Conservation (phyloP, 331 rosid genomes). For the Pyrus hybrid region DNA sequence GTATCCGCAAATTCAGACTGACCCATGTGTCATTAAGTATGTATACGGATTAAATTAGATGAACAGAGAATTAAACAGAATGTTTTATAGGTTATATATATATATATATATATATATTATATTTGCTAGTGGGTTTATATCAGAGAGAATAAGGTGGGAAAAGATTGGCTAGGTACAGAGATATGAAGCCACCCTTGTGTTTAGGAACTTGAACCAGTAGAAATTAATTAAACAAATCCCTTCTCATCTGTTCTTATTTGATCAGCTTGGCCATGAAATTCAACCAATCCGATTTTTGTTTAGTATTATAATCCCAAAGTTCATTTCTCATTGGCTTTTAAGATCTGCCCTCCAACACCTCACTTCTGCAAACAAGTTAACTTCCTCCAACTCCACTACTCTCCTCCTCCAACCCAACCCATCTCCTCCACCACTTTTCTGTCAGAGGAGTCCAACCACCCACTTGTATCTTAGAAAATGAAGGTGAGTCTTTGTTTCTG, state of each 20-base stretch:
- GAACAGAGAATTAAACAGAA: conserved; percentile 22
- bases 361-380: neutral
- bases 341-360: conserved; percentile 42
- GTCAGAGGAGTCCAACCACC: neutral
- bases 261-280: conserved; percentile 56
- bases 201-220: conserved; percentile 49
- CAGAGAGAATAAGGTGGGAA: conserved; percentile 9
- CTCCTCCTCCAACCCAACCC: conserved; percentile 9
- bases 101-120: no score
- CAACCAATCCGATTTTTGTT: conserved; percentile 24
- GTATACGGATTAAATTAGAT: neutral
- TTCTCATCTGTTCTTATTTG: neutral
- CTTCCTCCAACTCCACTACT: neutral
- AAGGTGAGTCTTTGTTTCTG: conserved; percentile 37
- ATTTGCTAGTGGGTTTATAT: conserved; percentile 1
- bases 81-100: conserved; percentile 21
- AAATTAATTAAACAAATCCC: neutral
- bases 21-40: conserved; percentile 24
- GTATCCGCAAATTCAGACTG: conserved; percentile 26
- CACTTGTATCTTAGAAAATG: conserved; percentile 34
- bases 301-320: conserved; percentile 46
- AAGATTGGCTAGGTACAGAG: conserved; percentile 23
- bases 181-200: neutral
- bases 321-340: conserved; percentile 36
- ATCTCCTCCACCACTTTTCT: conserved; percentile 1